A percentile compares a stretch with the other conserved stretches of the same genome.
These are phyloP conservation scores for Furcasterigmium sp. DNA, from an alignment of 2,329 filamentous ascomycete genomes.

Conservation along the genomic window DNA sequence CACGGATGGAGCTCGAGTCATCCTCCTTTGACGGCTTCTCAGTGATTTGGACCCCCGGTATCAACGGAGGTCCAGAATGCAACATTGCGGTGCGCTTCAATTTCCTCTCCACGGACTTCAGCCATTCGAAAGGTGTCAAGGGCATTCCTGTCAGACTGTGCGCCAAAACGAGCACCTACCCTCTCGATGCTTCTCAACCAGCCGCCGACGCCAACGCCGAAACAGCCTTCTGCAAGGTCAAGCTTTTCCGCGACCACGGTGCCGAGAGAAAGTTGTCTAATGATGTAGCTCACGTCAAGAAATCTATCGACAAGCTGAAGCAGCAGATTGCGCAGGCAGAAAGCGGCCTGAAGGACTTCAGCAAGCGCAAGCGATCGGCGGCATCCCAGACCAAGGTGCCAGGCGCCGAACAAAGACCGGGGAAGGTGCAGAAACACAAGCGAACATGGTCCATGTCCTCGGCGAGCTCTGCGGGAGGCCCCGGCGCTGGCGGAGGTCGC, in stretches of 20 bases:
- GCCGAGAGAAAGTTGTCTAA: conserved; percentile 94
- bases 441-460: conserved; percentile 95
- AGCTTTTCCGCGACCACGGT: conserved; percentile 92
- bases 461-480: conserved; percentile 53
- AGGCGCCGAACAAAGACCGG: conserved; percentile 53
- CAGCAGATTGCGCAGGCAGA: conserved; percentile 83
- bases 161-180: conserved; percentile 74
- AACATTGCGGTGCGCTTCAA: conserved; percentile 93
- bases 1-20: conserved; percentile 64
- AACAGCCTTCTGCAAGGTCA: conserved; percentile 93
- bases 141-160: conserved; percentile 92
- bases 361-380: conserved; percentile 56
- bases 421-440: conserved; percentile 88
- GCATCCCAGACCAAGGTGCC: conserved; percentile 31
- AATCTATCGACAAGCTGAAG: conserved; percentile 92
- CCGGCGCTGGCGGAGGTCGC: conserved; percentile 29
- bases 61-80: conserved; percentile 67
- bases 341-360: conserved; percentile 61
- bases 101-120: conserved; percentile 97
- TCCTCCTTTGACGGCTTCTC: conserved; percentile 93
- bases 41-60: conserved; percentile 77
- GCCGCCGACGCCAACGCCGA: conserved; percentile 49
- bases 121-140: conserved; percentile 97
- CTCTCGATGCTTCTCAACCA: conserved; percentile 43
- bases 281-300: conserved; percentile 90